These are phyloP conservation scores for Anaeromyces robustus DNA, from an alignment of 192 early-diverging fungal genomes.

Conservation along the genomic window DNA sequence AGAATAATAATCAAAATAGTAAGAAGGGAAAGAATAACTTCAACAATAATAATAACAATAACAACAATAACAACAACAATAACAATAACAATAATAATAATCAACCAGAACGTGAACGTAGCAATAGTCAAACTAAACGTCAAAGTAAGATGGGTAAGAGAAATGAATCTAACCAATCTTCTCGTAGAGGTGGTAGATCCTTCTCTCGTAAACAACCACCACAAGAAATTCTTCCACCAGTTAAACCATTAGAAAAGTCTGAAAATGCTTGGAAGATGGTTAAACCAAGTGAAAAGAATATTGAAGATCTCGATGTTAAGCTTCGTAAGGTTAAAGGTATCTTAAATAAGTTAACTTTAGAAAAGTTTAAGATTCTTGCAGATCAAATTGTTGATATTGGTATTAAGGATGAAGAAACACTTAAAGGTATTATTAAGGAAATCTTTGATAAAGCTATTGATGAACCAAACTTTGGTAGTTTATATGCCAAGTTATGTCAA, in stretches of 20 bases:
- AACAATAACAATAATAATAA: not conserved
- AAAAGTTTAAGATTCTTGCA: slow-evolving; percentile 80
- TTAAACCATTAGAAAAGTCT: slow-evolving; percentile 63
- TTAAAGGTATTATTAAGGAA: slow-evolving; percentile 66
- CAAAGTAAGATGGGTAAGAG: not conserved
- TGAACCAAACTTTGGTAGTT: slow-evolving; percentile 73
- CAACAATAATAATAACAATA: not conserved
- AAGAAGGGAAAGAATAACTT: not conserved
- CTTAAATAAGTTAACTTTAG: slow-evolving; percentile 92
- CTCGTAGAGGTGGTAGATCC: not conserved
- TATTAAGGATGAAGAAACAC: slow-evolving; percentile 54
- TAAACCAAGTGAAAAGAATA: slow-evolving; percentile 19
- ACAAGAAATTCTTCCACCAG: not conserved
- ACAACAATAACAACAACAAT: not conserved
- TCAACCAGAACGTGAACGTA: not conserved
- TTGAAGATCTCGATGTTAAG: slow-evolving; percentile 36
- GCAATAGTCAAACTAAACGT: not conserved
- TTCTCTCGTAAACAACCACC: not conserved
- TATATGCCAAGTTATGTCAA: slow-evolving; percentile 80
- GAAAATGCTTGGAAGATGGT: slow-evolving; percentile 66
- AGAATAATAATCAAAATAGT: not conserved
- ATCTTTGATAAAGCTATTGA: slow-evolving; percentile 93
- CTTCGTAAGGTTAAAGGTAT: slow-evolving; percentile 71
- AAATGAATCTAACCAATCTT: not conserved
- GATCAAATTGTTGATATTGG: slow-evolving; percentile 67